These are phyloP conservation scores for Pyrus hybrid DNA, from an alignment of 331 rosid genomes.

Conservation along the genomic window DNA sequence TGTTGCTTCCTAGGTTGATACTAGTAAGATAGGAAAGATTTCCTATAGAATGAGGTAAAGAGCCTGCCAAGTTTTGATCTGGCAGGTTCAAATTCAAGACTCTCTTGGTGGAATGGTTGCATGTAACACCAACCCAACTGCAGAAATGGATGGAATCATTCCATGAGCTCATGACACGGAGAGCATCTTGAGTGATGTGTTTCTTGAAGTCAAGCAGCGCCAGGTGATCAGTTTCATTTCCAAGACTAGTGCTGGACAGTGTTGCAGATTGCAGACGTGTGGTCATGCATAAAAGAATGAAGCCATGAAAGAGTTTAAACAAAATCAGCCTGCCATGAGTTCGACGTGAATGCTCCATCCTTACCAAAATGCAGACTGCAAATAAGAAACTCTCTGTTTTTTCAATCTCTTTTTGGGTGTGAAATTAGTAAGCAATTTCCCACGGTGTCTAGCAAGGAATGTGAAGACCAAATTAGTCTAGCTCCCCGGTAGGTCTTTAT, in stretches of 20 bases:
- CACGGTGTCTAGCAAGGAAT: too few species aligned
- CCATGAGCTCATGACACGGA: background rate
- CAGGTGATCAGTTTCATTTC: constrained; percentile 29
- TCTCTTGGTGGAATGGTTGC: constrained; percentile 25
- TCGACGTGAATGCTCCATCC: background rate
- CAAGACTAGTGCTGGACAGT: background rate
- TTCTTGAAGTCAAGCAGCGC: constrained; percentile 38
- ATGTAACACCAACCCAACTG: constrained; percentile 44
- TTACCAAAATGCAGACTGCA: background rate
- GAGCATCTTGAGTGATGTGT: too few species aligned
- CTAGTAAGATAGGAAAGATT: constrained; percentile 33
- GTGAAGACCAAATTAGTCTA: too few species aligned
- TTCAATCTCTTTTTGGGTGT: background rate
- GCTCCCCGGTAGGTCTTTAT: too few species aligned
- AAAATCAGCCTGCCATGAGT: background rate
- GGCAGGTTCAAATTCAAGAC: constrained; percentile 22
- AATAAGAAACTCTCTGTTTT: constrained; percentile 9
- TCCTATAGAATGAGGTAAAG: constrained; percentile 34
- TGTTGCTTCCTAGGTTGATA: constrained; percentile 21
- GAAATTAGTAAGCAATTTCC: background rate
- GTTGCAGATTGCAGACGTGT: background rate
- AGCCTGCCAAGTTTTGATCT: constrained; percentile 4
- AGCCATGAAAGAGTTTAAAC: background rate
- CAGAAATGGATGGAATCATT: background rate
- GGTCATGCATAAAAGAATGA: background rate